Evolutionary conservation across 108 stramenopile species (phyloP).

Genomic region (Epithemia pelagica): DNA sequence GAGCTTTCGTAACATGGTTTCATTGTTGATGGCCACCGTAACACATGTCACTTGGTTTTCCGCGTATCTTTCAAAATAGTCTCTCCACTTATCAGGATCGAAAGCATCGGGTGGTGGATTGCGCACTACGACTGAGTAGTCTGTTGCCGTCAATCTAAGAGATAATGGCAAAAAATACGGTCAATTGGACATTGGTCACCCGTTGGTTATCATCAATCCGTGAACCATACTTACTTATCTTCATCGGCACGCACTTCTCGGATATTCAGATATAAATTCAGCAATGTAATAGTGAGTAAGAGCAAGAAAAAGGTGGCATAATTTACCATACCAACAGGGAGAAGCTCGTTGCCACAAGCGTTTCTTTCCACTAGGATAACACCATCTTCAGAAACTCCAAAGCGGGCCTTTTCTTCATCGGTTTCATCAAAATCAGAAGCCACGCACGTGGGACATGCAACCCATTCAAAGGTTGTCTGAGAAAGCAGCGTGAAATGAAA

Average conservation of each 20-base stretch:
- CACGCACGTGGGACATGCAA: neutral
- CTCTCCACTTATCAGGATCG: conserved; percentile 71
- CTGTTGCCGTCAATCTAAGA: conserved; percentile 39
- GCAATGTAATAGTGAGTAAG: conserved; percentile 27
- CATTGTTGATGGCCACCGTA: conserved; percentile 69
- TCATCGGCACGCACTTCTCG: conserved; percentile 67
- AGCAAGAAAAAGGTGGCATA: conserved; percentile 50
- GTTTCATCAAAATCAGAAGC: neutral
- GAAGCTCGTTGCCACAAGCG: conserved; percentile 42
- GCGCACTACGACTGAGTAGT: conserved; percentile 64
- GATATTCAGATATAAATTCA: conserved; percentile 43
- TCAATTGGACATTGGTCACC: neutral
- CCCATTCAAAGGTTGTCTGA: neutral
- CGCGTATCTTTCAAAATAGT: conserved; percentile 59
- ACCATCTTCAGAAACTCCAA: neutral
- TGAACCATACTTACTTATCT: conserved; percentile 19
- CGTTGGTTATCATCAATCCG: neutral
- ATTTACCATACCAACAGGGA: conserved; percentile 51
- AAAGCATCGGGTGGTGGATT: conserved; percentile 71
- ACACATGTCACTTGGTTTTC: conserved; percentile 54
- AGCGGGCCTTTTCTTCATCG: neutral
- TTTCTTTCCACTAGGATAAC: conserved; percentile 44
- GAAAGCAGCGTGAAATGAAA: neutral
- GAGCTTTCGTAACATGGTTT: conserved; percentile 36
- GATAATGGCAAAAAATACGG: neutral